A percentile compares a stretch with the other conserved stretches of the same genome.
These are phyloP conservation scores for Diaporthe capsici DNA, from an alignment of 2,329 filamentous ascomycete genomes.

Conservation along the genomic window DNA sequence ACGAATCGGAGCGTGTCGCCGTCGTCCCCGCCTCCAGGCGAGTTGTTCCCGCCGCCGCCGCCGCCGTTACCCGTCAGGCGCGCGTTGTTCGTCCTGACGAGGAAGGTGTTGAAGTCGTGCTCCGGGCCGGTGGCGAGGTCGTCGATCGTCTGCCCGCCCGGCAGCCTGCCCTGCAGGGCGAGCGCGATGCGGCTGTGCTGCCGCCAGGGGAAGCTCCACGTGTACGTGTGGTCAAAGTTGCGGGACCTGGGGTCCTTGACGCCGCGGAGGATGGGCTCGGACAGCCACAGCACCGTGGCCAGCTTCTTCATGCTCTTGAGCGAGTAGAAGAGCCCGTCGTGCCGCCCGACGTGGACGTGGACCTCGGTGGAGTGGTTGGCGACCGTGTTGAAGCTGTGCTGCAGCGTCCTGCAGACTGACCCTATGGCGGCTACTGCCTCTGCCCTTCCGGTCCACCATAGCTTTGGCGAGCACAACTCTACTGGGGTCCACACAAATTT, in stretches of 20 bases:
- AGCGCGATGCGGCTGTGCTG: slow-evolving; percentile 51
- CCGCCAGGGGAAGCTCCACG: slow-evolving; percentile 54
- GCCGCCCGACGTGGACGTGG: slow-evolving; percentile 56
- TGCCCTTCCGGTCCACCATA: slow-evolving; percentile 46
- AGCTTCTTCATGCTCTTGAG: slow-evolving; percentile 53
- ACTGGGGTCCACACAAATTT: slow-evolving; percentile 52
- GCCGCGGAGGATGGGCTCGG: slow-evolving; percentile 53
- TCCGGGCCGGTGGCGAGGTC: slow-evolving; percentile 36
- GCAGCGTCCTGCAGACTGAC: slow-evolving; percentile 47
- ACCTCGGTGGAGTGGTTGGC: slow-evolving; percentile 57
- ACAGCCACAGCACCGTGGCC: slow-evolving; percentile 54
- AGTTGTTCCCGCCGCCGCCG: background rate
- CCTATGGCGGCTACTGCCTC: slow-evolving; percentile 43
- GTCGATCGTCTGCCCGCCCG: slow-evolving; percentile 15
- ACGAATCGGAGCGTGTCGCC: slow-evolving; percentile 16
- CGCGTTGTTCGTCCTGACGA: slow-evolving; percentile 25
- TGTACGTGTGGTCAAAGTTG: slow-evolving; percentile 55
- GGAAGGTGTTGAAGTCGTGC: slow-evolving; percentile 43
- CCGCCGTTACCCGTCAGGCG: background rate
- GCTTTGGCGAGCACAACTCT: slow-evolving; percentile 55
- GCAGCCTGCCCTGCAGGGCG: slow-evolving; percentile 29
- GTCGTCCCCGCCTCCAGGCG: background rate
- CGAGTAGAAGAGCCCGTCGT: slow-evolving; percentile 50
- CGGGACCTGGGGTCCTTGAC: slow-evolving; percentile 55
- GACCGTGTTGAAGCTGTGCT: slow-evolving; percentile 45